Evolutionary conservation across 371 early-diverging fungal genomes (phyloP).

Genomic region (Mortierella sp.): DNA sequence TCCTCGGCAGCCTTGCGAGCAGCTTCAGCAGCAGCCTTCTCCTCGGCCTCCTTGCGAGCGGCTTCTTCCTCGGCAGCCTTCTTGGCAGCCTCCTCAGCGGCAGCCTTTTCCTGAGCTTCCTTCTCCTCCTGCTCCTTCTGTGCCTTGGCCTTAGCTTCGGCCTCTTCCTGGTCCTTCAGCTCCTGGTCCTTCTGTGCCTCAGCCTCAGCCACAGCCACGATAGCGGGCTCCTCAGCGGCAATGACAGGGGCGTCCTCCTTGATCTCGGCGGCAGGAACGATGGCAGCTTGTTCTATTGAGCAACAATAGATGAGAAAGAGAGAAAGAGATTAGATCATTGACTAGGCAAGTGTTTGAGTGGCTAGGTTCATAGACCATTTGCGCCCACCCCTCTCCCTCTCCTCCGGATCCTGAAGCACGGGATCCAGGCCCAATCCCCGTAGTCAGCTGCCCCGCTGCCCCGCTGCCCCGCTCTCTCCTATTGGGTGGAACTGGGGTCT

Average conservation of each 20-base stretch:
- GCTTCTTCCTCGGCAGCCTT: conserved; percentile 10
- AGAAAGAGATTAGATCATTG: not conserved
- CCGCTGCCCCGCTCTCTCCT: not conserved
- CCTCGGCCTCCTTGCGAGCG: not conserved
- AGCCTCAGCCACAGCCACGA: conserved; percentile 11
- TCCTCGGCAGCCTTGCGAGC: conserved; percentile 54
- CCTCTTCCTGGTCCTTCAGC: conserved; percentile 5
- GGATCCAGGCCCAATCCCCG: no score
- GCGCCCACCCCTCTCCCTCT: not conserved
- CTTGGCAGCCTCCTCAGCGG: conserved; percentile 10
- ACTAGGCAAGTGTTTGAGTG: not conserved
- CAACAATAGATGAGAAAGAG: not conserved
- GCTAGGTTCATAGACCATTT: not conserved
- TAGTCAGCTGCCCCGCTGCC: not conserved
- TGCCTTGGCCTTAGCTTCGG: not conserved
- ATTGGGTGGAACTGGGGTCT: no score
- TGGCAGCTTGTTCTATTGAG: conserved; percentile 21
- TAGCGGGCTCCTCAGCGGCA: conserved; percentile 2
- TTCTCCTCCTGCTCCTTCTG: conserved; percentile 1
- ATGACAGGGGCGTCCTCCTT: conserved; percentile 17
- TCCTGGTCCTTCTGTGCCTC: conserved; percentile 3
- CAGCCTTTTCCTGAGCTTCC: conserved; percentile 9
- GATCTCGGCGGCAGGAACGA: conserved; percentile 20
- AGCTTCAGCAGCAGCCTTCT: conserved; percentile 36
- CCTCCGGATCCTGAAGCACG: not conserved